Percentiles rank a stretch among this genome's conserved stretches.
Conservation (phyloP, 495 filamentous ascomycete species). For the Aspergillus egyptiacus region DNA sequence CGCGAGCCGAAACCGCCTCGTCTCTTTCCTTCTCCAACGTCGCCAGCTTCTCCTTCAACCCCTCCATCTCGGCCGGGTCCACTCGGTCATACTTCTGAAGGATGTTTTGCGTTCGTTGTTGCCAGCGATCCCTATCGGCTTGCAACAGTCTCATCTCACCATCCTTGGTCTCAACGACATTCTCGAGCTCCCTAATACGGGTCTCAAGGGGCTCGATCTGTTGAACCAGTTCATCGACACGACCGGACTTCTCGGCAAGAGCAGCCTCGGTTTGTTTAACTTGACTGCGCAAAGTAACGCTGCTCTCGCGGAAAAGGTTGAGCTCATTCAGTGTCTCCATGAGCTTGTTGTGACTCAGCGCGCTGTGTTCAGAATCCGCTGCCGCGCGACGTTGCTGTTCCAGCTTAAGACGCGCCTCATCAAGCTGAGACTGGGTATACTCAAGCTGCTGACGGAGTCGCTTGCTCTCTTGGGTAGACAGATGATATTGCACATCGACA, state of each 20-base stretch:
- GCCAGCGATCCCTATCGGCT: constrained; percentile 84
- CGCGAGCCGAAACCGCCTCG: constrained; percentile 51
- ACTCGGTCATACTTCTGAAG: constrained; percentile 92
- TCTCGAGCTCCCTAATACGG: constrained; percentile 72
- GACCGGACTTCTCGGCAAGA: constrained; percentile 64
- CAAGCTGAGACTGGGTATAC: constrained; percentile 76
- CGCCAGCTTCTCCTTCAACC: constrained; percentile 64
- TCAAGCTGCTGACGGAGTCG: constrained; percentile 85
- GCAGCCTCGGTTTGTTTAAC: constrained; percentile 69
- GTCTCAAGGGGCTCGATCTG: constrained; percentile 78
- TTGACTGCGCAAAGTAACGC: constrained; percentile 78
- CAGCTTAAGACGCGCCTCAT: constrained; percentile 78
- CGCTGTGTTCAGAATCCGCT: constrained; percentile 61
- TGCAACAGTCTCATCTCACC: constrained; percentile 80
- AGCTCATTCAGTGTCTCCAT: constrained; percentile 92
- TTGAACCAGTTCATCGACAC: constrained; percentile 64
- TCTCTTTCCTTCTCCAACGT: constrained; percentile 67
- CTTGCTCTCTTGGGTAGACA: constrained; percentile 78
- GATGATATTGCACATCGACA: constrained; percentile 86
- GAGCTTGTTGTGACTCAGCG: constrained; percentile 74
- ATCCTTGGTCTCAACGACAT: constrained; percentile 68
- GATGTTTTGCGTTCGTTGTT: constrained; percentile 88
- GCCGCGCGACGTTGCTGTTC: constrained; percentile 79
- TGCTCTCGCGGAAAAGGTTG: constrained; percentile 91
- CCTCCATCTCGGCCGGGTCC: constrained; percentile 86